These are phyloP conservation scores for Clarireedia monteithiana DNA, from an alignment of 2,329 filamentous ascomycete species.

Conservation along the genomic window DNA sequence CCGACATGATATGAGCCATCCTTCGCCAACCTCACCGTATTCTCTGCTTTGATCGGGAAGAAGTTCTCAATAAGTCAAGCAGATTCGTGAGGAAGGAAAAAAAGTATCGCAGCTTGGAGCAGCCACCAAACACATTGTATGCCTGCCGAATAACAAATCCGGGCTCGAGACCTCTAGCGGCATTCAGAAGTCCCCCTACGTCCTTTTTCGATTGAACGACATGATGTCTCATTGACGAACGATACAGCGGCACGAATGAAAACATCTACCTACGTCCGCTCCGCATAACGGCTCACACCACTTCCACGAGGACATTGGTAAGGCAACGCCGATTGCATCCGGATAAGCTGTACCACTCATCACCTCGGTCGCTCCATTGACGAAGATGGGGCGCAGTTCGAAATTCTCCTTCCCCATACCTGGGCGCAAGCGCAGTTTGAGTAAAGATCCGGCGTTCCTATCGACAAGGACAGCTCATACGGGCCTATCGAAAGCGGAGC, in stretches of 20 bases:
- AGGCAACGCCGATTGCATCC: background rate
- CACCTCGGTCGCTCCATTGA: background rate
- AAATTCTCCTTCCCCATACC: conserved; percentile 32
- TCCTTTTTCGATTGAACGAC: background rate
- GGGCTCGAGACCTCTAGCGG: background rate
- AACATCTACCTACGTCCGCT: conserved; percentile 4
- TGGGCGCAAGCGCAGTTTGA: conserved; percentile 21
- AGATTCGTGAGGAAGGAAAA: background rate
- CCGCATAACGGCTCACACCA: background rate
- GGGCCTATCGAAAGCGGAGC: conserved; percentile 27
- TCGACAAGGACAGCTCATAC: background rate
- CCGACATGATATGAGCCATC: background rate
- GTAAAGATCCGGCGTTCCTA: conserved; percentile 10
- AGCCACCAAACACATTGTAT: background rate
- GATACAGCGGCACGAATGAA: background rate
- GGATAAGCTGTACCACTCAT: conserved; percentile 1
- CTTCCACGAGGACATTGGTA: background rate
- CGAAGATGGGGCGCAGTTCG: conserved; percentile 28
- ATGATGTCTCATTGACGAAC: conserved; percentile 9
- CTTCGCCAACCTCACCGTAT: background rate
- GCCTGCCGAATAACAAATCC: background rate
- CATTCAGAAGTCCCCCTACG: background rate
- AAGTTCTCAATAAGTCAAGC: background rate
- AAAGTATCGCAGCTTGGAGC: background rate
- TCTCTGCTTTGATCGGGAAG: background rate